These are phyloP conservation scores for Hypoxylon lenormandii DNA, from an alignment of 495 filamentous ascomycete species.

Conservation along the genomic window DNA sequence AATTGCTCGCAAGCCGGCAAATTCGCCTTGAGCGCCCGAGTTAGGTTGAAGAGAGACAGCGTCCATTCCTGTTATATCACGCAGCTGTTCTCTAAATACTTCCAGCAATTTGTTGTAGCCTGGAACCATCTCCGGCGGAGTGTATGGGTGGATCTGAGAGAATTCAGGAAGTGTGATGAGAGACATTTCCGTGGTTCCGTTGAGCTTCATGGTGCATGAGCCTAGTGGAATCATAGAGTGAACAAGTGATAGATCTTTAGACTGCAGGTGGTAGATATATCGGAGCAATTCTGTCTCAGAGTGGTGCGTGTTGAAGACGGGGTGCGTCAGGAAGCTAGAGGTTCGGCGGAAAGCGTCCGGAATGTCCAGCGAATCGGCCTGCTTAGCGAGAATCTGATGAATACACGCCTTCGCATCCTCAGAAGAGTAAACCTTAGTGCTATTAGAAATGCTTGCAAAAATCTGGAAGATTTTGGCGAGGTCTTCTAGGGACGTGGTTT, in stretches of 20 bases:
- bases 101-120: constrained; percentile 78
- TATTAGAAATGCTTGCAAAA: constrained; percentile 42
- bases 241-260: constrained; percentile 91
- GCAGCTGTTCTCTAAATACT: constrained; percentile 80
- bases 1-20: constrained; percentile 91
- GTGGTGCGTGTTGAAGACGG: constrained; percentile 96
- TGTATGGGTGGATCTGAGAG: constrained; percentile 86
- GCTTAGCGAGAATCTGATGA: constrained; percentile 51
- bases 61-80: constrained; percentile 89
- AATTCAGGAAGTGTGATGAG: constrained; percentile 88
- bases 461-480: constrained; percentile 49
- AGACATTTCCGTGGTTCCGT: constrained; percentile 93
- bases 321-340: constrained; percentile 84
- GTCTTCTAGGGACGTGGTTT: constrained; percentile 53
- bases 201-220: constrained; percentile 99
- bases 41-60: constrained; percentile 93
- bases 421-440: constrained; percentile 51
- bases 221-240: constrained; percentile 99
- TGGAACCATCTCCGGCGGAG: constrained; percentile 69
- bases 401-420: constrained; percentile 52
- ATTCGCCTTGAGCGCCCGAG: constrained; percentile 96
- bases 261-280: constrained; percentile 94
- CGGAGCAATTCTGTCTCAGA: constrained; percentile 96
- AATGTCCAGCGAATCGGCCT: constrained; percentile 63
- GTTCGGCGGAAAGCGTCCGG: constrained; percentile 76